Conservation (phyloP, 2,329 filamentous ascomycete species). For the Orbilia brochopaga region DNA sequence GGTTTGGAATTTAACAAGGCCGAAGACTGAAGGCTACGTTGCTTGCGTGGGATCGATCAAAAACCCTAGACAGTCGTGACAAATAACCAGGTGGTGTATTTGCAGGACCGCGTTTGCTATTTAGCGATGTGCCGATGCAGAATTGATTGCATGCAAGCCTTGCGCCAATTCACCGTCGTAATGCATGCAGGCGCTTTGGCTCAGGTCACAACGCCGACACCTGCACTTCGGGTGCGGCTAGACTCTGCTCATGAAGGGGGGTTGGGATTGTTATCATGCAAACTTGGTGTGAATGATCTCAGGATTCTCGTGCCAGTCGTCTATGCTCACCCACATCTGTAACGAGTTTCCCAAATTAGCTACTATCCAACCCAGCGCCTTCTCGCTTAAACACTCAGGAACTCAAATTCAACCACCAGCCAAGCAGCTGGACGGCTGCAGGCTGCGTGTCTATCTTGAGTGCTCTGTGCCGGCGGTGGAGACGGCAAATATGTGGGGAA, state of each 20-base stretch:
- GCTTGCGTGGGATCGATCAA: too few relatives aligned
- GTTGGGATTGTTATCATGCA: slow-evolving; percentile 64
- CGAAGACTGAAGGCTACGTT: too few relatives aligned
- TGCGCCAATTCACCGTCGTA: not conserved
- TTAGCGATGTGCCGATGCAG: slow-evolving; percentile 1
- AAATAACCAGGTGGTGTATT: not conserved
- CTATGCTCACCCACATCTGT: slow-evolving; percentile 99
- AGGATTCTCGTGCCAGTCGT: slow-evolving; percentile 99
- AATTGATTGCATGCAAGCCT: not conserved
- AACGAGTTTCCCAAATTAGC: slow-evolving; percentile 47
- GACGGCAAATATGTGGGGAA: not conserved
- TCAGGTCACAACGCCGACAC: not conserved
- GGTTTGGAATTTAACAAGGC: too few relatives aligned
- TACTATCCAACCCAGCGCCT: slow-evolving; percentile 8
- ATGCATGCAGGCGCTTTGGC: slow-evolving; percentile 6
- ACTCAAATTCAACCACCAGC: slow-evolving; percentile 18
- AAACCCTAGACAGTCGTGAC: not conserved
- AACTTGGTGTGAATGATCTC: slow-evolving; percentile 99
- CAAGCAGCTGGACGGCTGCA: slow-evolving; percentile 47
- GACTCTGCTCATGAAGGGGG: not conserved
- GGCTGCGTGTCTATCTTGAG: slow-evolving; percentile 5
- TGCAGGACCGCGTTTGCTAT: not conserved
- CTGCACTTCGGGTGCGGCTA: slow-evolving; percentile 5
- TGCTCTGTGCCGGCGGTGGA: slow-evolving; percentile 10
- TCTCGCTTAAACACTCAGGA: slow-evolving; percentile 4